phyloP scores from a whole-genome alignment of 768 basidiomycete genomes.

The Cystobasidium ongulense region DNA sequence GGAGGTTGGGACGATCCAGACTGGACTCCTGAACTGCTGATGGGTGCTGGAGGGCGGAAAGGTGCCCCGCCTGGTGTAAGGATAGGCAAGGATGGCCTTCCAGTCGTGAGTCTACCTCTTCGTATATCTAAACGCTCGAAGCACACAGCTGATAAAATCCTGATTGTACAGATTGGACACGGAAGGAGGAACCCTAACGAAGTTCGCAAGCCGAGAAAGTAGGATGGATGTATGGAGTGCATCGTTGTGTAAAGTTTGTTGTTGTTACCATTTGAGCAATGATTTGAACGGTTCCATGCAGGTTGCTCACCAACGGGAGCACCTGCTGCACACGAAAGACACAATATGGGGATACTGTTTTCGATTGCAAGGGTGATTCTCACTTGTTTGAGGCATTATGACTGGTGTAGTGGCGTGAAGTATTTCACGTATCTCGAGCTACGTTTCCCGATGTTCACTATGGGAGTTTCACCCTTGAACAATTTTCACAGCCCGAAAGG shows the following conservation, averaged over 20 bases:
- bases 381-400: too few species aligned
- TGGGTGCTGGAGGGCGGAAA: constrained; percentile 47
- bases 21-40: constrained; percentile 76
- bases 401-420: too few species aligned
- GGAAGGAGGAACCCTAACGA: constrained; percentile 88
- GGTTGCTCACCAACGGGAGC: not conserved
- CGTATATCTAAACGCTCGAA: not conserved
- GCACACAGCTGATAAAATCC: not conserved
- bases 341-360: too few species aligned
- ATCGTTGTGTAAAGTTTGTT: not conserved
- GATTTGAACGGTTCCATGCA: not conserved
- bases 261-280: not conserved
- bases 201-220: constrained; percentile 50
- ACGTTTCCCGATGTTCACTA: too few species aligned
- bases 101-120: constrained; percentile 4
- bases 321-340: not conserved
- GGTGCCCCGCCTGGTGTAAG: not conserved
- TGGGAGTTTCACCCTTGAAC: too few species aligned
- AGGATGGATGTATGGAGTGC: not conserved
- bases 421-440: too few species aligned
- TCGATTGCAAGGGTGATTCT: too few species aligned
- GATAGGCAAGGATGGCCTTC: constrained; percentile 3
- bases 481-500: too few species aligned
- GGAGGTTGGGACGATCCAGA: constrained; percentile 80
- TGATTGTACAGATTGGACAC: constrained; percentile 25